phyloP scores from a whole-genome alignment of 176 grass and related monocot species.

The Zea luxurians region DNA sequence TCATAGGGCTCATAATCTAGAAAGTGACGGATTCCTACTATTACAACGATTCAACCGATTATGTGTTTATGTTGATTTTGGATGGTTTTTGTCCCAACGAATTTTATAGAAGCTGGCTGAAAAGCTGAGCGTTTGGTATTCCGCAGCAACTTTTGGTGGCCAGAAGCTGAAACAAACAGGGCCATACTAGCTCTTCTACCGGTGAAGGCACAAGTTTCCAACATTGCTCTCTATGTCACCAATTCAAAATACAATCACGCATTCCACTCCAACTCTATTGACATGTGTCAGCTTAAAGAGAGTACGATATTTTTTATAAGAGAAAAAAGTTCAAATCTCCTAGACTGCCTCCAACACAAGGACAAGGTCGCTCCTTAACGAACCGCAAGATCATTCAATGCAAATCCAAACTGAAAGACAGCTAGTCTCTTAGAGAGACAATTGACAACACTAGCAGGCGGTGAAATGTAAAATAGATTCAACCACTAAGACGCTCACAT shows the following conservation, averaged over 20 bases:
- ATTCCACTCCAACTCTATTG: background rate
- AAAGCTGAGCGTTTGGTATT: no score
- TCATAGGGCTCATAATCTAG: no score
- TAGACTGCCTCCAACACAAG: background rate
- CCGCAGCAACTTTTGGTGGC: no score
- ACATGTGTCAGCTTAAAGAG: background rate
- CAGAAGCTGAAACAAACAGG: no score
- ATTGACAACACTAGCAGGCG: background rate
- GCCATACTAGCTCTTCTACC: background rate
- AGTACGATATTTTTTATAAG: background rate
- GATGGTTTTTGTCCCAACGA: no score
- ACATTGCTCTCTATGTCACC: background rate
- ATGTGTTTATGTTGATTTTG: no score
- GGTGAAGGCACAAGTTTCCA: background rate
- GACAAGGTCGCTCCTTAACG: background rate
- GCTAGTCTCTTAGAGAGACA: background rate
- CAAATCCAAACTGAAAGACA: constrained; percentile 3
- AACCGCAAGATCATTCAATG: background rate
- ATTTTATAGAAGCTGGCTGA: no score
- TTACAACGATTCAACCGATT: no score
- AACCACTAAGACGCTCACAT: constrained; percentile 39
- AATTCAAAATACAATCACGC: background rate
- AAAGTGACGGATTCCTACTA: no score
- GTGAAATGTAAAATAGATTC: background rate
- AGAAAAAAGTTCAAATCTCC: constrained; percentile 9